phyloP scores from a whole-genome alignment of 768 basidiomycete genomes.

The Lactarius tabidus region DNA sequence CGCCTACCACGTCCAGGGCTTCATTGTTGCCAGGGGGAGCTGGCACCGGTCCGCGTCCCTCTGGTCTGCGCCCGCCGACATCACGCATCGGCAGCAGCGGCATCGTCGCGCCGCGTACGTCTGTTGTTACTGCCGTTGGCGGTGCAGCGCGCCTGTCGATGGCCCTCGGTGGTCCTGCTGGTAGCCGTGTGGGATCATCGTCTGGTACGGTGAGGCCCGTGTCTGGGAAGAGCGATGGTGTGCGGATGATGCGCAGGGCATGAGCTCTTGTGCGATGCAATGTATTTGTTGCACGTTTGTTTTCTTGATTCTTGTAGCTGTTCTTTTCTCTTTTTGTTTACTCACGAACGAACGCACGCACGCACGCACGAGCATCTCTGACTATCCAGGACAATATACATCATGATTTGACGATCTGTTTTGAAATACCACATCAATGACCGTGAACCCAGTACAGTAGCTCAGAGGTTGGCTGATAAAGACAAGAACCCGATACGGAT shows the following conservation, averaged over 20 bases:
- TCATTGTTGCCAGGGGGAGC: background rate
- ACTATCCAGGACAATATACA: background rate
- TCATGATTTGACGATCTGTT: background rate
- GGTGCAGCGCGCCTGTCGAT: background rate
- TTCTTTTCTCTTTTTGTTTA: background rate
- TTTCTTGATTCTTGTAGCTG: conserved; percentile 1
- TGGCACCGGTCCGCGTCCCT: background rate
- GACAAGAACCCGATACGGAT: background rate
- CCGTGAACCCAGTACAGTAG: background rate
- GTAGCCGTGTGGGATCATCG: background rate
- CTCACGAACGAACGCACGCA: conserved; percentile 17
- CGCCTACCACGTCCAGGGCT: background rate
- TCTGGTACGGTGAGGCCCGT: background rate
- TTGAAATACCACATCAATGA: background rate
- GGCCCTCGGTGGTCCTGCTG: background rate
- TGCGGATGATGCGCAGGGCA: conserved; percentile 13
- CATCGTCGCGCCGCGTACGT: background rate
- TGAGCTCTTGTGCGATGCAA: background rate
- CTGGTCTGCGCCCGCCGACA: conserved; percentile 11
- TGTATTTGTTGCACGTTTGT: background rate
- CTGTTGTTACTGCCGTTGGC: background rate
- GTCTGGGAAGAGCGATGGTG: background rate
- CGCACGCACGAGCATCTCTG: conserved; percentile 11
- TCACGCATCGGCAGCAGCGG: background rate
- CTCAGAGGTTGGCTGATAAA: background rate